Evolutionary conservation across 2,329 filamentous ascomycete species (phyloP).

Genomic region (Neospermospora avenae): DNA sequence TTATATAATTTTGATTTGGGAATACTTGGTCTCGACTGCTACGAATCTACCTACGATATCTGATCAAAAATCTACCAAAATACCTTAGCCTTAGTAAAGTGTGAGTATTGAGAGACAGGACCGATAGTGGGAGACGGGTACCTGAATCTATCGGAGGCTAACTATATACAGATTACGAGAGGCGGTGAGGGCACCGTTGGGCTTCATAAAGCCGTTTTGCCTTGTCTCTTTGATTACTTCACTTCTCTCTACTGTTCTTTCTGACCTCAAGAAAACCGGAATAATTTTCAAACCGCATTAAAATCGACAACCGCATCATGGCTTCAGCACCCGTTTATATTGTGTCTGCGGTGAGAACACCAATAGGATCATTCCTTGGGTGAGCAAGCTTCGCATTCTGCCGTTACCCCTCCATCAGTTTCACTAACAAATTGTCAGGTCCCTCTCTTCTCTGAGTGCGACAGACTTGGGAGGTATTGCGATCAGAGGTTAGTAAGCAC

Average conservation of each 20-base stretch:
- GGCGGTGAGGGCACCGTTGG: slow-evolving; percentile 5
- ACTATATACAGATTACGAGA: neutral
- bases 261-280: neutral
- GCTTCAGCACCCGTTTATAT: slow-evolving; percentile 89
- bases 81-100: too few species aligned
- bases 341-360: slow-evolving; percentile 85
- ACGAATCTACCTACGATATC: too few species aligned
- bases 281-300: neutral
- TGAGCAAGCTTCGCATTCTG: slow-evolving; percentile 55
- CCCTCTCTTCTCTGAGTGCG: slow-evolving; percentile 82
- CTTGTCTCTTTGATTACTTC: neutral
- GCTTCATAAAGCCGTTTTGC: slow-evolving; percentile 8
- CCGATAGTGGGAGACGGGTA: slow-evolving; percentile 2
- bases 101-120: neutral
- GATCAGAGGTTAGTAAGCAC: slow-evolving; percentile 69
- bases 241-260: neutral
- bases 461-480: slow-evolving; percentile 84
- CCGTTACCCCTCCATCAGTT: slow-evolving; percentile 13
- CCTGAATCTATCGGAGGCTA: neutral
- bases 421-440: slow-evolving; percentile 49
- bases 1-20: too few species aligned
- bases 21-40: too few species aligned
- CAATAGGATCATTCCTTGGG: slow-evolving; percentile 93
- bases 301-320: slow-evolving; percentile 51
- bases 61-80: too few species aligned